These are phyloP conservation scores for Cryphonectria nitschkei DNA, from an alignment of 2,329 filamentous ascomycete genomes.

Conservation along the genomic window DNA sequence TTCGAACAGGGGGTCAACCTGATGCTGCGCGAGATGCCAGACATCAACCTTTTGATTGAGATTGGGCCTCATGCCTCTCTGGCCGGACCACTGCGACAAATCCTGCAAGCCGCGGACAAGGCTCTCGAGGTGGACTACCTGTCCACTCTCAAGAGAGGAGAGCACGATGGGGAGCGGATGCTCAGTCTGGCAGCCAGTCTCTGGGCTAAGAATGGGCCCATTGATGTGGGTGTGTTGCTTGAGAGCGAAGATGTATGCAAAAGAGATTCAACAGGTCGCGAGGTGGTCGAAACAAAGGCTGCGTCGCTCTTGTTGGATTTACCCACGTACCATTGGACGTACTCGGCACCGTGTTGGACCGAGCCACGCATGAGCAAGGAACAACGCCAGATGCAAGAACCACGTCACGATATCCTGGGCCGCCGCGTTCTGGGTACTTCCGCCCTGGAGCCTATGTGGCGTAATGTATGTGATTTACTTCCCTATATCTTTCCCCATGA, in stretches of 20 bases:
- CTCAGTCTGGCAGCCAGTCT: constrained; percentile 18
- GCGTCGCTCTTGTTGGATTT: constrained; percentile 36
- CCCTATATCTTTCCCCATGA: too few relatives aligned
- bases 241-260: too few relatives aligned
- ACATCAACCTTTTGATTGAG: constrained; percentile 36
- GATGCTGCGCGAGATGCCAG: constrained; percentile 6
- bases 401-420: constrained; percentile 33
- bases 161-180: constrained; percentile 8
- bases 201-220: background rate
- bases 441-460: constrained; percentile 25
- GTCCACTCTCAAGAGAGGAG: constrained; percentile 12
- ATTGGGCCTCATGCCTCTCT: constrained; percentile 46
- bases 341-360: constrained; percentile 31
- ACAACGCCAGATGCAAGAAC: constrained; percentile 34
- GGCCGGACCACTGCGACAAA: constrained; percentile 44
- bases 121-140: constrained; percentile 11
- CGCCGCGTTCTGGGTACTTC: constrained; percentile 21
- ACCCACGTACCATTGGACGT: constrained; percentile 27
- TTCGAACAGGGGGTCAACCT: constrained; percentile 32
- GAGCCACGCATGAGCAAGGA: constrained; percentile 38
- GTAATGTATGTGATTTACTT: constrained; percentile 15
- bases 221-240: background rate
- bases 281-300: background rate
- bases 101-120: constrained; percentile 22
- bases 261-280: background rate